These are phyloP conservation scores for Diaporthe ampelina DNA, from an alignment of 2,329 filamentous ascomycete species.

Conservation along the genomic window DNA sequence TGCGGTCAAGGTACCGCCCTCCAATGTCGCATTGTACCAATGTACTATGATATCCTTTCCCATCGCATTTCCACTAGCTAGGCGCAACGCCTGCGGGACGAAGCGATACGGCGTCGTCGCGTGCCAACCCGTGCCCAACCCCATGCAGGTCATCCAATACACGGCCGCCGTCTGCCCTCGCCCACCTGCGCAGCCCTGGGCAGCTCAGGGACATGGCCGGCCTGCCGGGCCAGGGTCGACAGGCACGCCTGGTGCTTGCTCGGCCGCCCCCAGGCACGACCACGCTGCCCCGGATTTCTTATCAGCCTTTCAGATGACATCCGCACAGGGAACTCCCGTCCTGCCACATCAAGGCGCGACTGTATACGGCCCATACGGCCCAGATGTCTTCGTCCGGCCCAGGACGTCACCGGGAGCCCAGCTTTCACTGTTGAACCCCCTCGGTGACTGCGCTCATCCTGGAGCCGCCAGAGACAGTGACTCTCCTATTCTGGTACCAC, in stretches of 20 bases:
- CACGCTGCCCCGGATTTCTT: constrained; percentile 16
- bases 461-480: constrained; percentile 4
- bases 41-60: constrained; percentile 10
- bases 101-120: constrained; percentile 31
- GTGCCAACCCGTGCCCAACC: constrained; percentile 27
- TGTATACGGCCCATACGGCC: neutral
- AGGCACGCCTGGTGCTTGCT: constrained; percentile 9
- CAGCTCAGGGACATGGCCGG: constrained; percentile 10
- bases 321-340: neutral
- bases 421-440: neutral
- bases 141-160: constrained; percentile 33
- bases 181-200: constrained; percentile 19
- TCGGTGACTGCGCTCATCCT: constrained; percentile 1
- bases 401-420: neutral
- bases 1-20: constrained; percentile 19
- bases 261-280: constrained; percentile 17
- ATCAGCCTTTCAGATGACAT: constrained; percentile 8
- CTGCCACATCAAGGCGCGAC: neutral
- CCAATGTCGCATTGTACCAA: constrained; percentile 19
- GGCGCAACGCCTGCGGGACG: constrained; percentile 32
- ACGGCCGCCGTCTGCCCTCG: constrained; percentile 8
- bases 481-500: constrained; percentile 2
- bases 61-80: constrained; percentile 28
- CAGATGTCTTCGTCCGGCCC: neutral
- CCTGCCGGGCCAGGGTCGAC: constrained; percentile 1